phyloP scores from a whole-genome alignment of 1,284 basidiomycete species.

The Fomitopsis schrenkii region DNA sequence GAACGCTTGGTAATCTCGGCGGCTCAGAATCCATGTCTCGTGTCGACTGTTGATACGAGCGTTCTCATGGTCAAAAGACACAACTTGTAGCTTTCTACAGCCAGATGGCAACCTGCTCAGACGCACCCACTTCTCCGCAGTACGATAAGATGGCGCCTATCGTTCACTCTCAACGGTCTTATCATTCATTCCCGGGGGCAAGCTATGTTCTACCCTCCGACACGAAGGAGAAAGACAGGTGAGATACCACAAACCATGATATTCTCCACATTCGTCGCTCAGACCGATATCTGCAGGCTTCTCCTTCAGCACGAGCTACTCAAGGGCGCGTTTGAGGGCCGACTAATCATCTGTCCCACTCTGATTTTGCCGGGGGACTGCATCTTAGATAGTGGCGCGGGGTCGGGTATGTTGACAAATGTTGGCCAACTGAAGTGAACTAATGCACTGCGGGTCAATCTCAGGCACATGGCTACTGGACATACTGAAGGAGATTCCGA shows the following conservation, averaged over 20 bases:
- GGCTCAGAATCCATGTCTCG: no score
- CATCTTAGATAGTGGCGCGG: slow-evolving; percentile 24
- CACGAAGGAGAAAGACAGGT: not conserved
- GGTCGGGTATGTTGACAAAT: slow-evolving; percentile 12
- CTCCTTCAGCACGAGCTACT: slow-evolving; percentile 19
- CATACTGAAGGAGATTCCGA: not conserved
- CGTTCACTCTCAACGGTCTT: not conserved
- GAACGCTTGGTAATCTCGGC: no score
- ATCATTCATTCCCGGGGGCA: not conserved
- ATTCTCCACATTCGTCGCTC: not conserved
- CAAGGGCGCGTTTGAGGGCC: slow-evolving; percentile 13
- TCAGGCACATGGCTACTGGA: slow-evolving; percentile 16
- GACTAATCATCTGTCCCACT: slow-evolving; percentile 14
- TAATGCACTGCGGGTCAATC: not conserved
- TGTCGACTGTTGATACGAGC: no score
- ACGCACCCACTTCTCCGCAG: no score
- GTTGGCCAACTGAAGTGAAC: no score
- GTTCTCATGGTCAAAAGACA: no score
- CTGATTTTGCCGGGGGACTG: slow-evolving; percentile 12
- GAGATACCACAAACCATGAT: not conserved
- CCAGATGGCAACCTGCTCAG: no score
- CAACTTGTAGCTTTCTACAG: no score
- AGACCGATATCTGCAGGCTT: slow-evolving; percentile 10
- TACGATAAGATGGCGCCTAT: no score
- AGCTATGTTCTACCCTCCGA: slow-evolving; percentile 4